Evolutionary conservation across 257 asterid species (phyloP).

Genomic region (Solanum megistacrolobum): DNA sequence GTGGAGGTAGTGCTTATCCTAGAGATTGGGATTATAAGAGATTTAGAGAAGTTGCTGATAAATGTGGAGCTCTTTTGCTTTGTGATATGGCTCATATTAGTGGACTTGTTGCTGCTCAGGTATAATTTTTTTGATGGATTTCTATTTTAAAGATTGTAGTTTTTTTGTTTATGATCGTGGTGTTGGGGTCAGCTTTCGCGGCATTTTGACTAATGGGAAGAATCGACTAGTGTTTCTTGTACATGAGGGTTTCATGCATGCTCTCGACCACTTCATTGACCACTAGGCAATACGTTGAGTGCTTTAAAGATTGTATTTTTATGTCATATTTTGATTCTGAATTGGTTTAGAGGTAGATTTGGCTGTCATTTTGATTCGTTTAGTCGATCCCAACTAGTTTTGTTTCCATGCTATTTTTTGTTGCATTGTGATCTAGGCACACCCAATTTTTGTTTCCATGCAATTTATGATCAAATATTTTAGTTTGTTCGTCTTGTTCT

Average conservation of each 20-base stretch:
- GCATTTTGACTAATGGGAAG: not conserved
- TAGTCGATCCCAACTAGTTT: not conserved
- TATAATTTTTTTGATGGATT: not conserved
- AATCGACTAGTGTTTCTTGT: rapidly evolving
- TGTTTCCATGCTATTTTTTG: not conserved
- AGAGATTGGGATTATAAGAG: constrained; percentile 41
- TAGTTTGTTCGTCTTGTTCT: not conserved
- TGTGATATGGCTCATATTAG: constrained; percentile 39
- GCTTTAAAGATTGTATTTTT: not conserved
- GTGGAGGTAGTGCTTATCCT: constrained; percentile 43
- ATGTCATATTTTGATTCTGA: not conserved
- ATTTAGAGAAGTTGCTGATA: constrained; percentile 32
- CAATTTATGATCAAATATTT: not conserved
- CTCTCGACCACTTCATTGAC: not conserved
- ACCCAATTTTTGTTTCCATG: not conserved
- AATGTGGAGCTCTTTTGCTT: constrained; percentile 33
- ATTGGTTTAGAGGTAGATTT: not conserved
- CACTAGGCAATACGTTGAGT: not conserved
- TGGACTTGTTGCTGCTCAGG: constrained; percentile 44
- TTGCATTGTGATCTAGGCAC: not conserved
- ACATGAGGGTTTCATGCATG: not conserved
- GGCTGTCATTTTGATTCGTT: not conserved
- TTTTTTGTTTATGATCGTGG: not conserved
- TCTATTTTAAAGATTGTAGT: not conserved
- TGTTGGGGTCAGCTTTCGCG: rapidly evolving